Evolutionary conservation across 768 basidiomycete species (phyloP).

Genomic region (Lentinula detonsa): DNA sequence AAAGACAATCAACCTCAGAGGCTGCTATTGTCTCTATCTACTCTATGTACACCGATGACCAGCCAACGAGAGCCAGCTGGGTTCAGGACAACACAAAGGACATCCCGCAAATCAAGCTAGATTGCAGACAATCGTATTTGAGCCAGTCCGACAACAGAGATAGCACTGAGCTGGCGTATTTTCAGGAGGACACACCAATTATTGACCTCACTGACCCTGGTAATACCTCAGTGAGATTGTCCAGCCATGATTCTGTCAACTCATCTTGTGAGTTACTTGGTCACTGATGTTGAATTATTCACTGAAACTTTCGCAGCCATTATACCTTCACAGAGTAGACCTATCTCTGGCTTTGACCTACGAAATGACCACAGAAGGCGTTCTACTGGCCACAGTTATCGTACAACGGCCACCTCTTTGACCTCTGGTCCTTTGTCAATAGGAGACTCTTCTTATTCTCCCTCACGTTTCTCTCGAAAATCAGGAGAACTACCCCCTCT

Average conservation of each 20-base stretch:
- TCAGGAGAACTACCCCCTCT: conserved; percentile 16
- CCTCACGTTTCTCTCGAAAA: conserved; percentile 12
- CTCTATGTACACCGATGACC: conserved; percentile 77
- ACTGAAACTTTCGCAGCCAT: neutral
- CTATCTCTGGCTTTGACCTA: neutral
- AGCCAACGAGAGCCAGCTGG: conserved; percentile 38
- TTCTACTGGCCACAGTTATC: conserved; percentile 1
- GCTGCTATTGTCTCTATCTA: conserved; percentile 80
- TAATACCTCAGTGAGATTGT: neutral
- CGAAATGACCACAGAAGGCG: conserved; percentile 7
- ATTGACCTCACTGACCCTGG: conserved; percentile 3
- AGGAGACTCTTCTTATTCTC: conserved; percentile 4
- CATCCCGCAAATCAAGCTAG: conserved; percentile 6
- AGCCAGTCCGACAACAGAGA: conserved; percentile 12
- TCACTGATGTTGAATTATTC: neutral
- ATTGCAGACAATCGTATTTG: conserved; percentile 15
- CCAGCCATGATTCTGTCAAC: neutral
- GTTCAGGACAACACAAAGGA: conserved; percentile 32
- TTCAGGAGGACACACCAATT: neutral
- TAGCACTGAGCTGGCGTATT: conserved; percentile 3
- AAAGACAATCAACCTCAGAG: conserved; percentile 54
- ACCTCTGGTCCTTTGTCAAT: neutral
- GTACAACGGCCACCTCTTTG: neutral
- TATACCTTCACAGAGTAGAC: neutral
- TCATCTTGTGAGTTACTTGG: neutral